Evolutionary conservation across 176 grass and related monocot species (phyloP).

Genomic region (Oropetium thomaeum): DNA sequence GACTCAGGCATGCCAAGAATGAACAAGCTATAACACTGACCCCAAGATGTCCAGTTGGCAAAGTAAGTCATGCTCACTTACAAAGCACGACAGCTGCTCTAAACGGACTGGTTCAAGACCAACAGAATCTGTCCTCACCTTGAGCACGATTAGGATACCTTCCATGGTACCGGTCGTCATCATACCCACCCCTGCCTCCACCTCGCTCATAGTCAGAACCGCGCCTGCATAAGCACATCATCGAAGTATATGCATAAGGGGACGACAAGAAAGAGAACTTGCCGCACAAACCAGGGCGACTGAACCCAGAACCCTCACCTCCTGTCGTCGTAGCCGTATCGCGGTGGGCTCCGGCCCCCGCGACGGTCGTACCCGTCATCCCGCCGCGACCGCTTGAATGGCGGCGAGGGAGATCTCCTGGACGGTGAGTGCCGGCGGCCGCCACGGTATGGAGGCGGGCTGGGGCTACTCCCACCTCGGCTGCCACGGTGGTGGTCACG

Average conservation of each 20-base stretch:
- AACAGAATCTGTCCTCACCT: conserved; percentile 22
- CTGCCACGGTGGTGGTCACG: conserved; percentile 45
- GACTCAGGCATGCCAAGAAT: not conserved
- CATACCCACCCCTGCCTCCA: conserved; percentile 71
- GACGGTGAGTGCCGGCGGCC: conserved; percentile 71
- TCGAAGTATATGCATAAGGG: not conserved
- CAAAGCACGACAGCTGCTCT: not conserved
- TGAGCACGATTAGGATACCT: conserved; percentile 51
- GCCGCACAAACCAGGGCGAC: not conserved
- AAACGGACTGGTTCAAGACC: not conserved
- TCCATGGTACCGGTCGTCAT: conserved; percentile 67
- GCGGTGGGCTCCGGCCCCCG: conserved; percentile 67
- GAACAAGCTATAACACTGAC: not conserved
- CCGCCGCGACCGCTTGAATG: conserved; percentile 72
- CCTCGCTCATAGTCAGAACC: conserved; percentile 69
- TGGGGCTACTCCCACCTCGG: conserved; percentile 43
- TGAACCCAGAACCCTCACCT: conserved; percentile 14
- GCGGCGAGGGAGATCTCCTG: conserved; percentile 65
- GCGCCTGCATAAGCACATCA: conserved; percentile 31
- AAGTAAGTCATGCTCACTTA: not conserved
- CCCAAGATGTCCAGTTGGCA: not conserved
- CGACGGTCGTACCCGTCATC: conserved; percentile 88
- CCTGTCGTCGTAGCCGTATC: conserved; percentile 45
- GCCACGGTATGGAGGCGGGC: conserved; percentile 62
- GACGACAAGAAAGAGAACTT: not conserved